Percentiles rank a stretch among this genome's conserved stretches.
Conservation (phyloP, 1,284 basidiomycete genomes). For the Anthracocystis walkeri region DNA sequence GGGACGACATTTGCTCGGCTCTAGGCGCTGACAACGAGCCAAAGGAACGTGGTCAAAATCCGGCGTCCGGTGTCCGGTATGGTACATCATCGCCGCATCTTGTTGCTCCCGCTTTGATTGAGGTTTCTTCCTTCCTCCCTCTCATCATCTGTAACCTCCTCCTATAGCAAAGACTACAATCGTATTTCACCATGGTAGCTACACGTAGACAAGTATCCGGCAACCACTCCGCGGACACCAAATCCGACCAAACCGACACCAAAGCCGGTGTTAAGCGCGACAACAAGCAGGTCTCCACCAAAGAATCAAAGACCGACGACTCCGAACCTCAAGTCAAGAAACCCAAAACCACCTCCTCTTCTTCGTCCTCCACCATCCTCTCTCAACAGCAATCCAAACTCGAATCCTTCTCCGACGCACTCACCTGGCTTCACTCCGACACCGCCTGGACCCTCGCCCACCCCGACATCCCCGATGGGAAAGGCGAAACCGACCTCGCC, state of each 20-base stretch:
- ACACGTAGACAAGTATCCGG: constrained; percentile 33
- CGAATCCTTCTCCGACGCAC: constrained; percentile 34
- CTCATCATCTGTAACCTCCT: not conserved
- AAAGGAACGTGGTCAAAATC: too few species aligned
- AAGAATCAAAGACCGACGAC: constrained; percentile 2
- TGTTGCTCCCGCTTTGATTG: too few species aligned
- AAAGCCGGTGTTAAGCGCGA: constrained; percentile 9
- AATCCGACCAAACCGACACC: constrained; percentile 5
- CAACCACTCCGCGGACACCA: constrained; percentile 10
- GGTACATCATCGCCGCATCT: too few species aligned
- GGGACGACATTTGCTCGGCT: not conserved
- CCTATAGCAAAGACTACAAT: not conserved
- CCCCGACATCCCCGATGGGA: constrained; percentile 27
- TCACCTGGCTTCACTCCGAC: constrained; percentile 41
- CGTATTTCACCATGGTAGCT: constrained; percentile 25
- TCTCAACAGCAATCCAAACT: constrained; percentile 47
- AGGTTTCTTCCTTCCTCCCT: not conserved
- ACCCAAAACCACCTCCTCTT: constrained; percentile 26
- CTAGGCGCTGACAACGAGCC: too few species aligned
- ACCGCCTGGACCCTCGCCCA: constrained; percentile 36
- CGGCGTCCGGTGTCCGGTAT: too few species aligned
- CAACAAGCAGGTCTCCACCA: constrained; percentile 1
- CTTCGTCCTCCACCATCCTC: constrained; percentile 24
- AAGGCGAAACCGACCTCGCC: constrained; percentile 36
- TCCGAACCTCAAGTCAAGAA: constrained; percentile 32